Conservation (phyloP, 257 asterid genomes). For the Salvia hispanica region DNA sequence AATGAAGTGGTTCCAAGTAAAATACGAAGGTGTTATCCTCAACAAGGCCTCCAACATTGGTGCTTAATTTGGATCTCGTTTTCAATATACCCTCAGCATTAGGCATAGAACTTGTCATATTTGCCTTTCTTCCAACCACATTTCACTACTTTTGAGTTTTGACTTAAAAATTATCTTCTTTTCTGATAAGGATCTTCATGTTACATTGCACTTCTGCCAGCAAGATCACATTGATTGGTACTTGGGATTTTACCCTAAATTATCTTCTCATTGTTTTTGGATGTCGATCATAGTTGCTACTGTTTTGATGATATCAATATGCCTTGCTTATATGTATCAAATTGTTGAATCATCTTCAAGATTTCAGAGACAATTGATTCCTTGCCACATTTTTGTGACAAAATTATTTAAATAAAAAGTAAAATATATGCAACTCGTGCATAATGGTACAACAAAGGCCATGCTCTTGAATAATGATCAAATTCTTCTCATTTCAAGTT, state of each 20-base stretch:
- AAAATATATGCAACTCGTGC: too few species aligned
- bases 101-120: background rate
- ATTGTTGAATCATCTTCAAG: background rate
- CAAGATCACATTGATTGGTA: background rate
- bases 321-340: background rate
- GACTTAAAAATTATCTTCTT: background rate
- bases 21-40: conserved; percentile 79
- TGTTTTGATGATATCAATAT: background rate
- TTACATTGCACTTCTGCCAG: background rate
- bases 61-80: background rate
- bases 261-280: background rate
- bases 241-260: background rate
- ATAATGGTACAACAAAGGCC: too few species aligned
- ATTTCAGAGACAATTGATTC: too few species aligned
- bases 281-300: background rate
- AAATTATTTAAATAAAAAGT: too few species aligned
- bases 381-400: too few species aligned
- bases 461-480: too few species aligned
- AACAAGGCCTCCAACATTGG: conserved; percentile 65
- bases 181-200: background rate
- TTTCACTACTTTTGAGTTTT: conserved; percentile 3
- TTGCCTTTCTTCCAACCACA: background rate
- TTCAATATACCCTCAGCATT: background rate
- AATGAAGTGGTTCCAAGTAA: conserved; percentile 82
- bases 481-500: too few species aligned